A percentile compares a stretch with the other conserved stretches of the same genome.
Evolutionary conservation across 2,329 filamentous ascomycete species (phyloP).

Genomic region (Amylocarpus encephaloides): DNA sequence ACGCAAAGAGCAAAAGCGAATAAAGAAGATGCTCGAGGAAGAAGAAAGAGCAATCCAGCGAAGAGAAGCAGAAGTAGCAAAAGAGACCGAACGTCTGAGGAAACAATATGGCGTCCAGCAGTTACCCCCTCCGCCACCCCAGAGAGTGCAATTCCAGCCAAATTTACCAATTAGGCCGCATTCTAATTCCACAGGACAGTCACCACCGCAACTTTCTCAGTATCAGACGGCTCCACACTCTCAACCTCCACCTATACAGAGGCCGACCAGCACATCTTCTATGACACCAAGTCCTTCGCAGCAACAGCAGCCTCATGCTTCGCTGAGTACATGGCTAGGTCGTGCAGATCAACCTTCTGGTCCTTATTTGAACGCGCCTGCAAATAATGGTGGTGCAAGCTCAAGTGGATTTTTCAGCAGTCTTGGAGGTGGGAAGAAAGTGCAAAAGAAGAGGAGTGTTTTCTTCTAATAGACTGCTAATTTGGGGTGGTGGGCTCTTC

Average conservation of each 20-base stretch:
- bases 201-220: conserved; percentile 15
- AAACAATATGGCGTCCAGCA: conserved; percentile 52
- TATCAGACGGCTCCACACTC: conserved; percentile 26
- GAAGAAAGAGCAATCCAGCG: conserved; percentile 56
- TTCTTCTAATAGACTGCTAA: conserved; percentile 17
- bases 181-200: conserved; percentile 1
- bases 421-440: conserved; percentile 34
- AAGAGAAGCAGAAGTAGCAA: conserved; percentile 57
- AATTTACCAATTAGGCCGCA: conserved; percentile 1
- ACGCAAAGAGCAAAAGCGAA: conserved; percentile 49
- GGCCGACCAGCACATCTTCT: conserved; percentile 25
- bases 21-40: conserved; percentile 58
- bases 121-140: conserved; percentile 14
- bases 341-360: conserved; percentile 6
- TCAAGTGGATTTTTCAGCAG: conserved; percentile 39
- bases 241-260: conserved; percentile 21
- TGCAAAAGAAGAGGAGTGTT: conserved; percentile 31
- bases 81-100: conserved; percentile 76
- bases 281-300: conserved; percentile 1
- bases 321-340: not conserved
- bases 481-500: no score
- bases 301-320: conserved; percentile 1
- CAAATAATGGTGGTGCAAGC: conserved; percentile 31
- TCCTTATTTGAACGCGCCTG: conserved; percentile 27
- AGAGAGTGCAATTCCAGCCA: conserved; percentile 12